Percentiles rank a stretch among this genome's conserved stretches.
Evolutionary conservation across 1,284 basidiomycete genomes (phyloP).

Genomic region (Tranzscheliella williamsii): DNA sequence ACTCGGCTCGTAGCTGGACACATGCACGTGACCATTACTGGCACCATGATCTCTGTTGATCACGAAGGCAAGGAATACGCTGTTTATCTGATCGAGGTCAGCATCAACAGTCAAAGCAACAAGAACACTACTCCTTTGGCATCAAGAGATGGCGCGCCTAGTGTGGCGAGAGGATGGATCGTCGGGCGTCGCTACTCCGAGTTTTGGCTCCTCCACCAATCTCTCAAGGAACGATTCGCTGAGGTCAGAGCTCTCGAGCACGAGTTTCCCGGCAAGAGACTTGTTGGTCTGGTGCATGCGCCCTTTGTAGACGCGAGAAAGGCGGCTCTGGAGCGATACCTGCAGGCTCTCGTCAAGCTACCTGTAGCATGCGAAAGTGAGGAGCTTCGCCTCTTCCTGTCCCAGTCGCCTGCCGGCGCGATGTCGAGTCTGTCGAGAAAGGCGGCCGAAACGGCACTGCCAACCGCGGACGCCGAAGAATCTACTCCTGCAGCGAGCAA

Average conservation of each 20-base stretch:
- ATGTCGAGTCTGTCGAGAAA: slow-evolving; percentile 2
- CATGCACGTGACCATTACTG: slow-evolving; percentile 63
- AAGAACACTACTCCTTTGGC: not conserved
- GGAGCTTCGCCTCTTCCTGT: slow-evolving; percentile 83
- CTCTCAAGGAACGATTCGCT: slow-evolving; percentile 69
- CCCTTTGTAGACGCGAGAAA: slow-evolving; percentile 73
- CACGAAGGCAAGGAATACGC: slow-evolving; percentile 86
- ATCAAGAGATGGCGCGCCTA: not conserved
- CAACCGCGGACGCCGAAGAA: not conserved
- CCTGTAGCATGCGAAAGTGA: slow-evolving; percentile 67
- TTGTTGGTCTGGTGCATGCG: slow-evolving; percentile 39
- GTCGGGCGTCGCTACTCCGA: slow-evolving; percentile 90
- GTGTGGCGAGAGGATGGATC: slow-evolving; percentile 75
- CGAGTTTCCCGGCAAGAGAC: slow-evolving; percentile 45
- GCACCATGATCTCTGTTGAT: slow-evolving; percentile 34
- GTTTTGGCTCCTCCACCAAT: slow-evolving; percentile 84
- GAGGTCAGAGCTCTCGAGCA: slow-evolving; percentile 40
- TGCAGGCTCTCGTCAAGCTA: slow-evolving; percentile 67
- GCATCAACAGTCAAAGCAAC: slow-evolving; percentile 51
- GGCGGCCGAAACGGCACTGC: not conserved
- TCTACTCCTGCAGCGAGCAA: slow-evolving; percentile 4
- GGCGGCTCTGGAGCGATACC: slow-evolving; percentile 79
- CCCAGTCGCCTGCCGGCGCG: slow-evolving; percentile 56
- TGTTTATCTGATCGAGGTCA: slow-evolving; percentile 87
- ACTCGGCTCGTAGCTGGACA: slow-evolving; percentile 84